Percentiles rank a stretch among this genome's conserved stretches.
phyloP scores from a whole-genome alignment of 345 rosid species.

The Pistacia integerrima region DNA sequence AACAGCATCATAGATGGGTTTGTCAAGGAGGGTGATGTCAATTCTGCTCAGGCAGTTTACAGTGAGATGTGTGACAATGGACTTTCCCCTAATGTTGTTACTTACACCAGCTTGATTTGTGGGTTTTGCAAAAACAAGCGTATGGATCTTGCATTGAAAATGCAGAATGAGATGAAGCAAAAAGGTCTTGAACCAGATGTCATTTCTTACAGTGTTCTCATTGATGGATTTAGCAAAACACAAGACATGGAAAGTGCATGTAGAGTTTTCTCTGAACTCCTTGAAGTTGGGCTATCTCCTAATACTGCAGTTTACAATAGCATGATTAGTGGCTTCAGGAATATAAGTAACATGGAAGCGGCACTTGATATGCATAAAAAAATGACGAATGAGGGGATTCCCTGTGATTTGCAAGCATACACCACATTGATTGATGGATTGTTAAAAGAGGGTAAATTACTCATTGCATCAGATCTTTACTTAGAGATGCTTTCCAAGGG shows the following conservation, averaged over 20 bases:
- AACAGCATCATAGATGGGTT: slow-evolving; percentile 69
- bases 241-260: slow-evolving; percentile 57
- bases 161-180: slow-evolving; percentile 56
- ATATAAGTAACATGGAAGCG: slow-evolving; percentile 61
- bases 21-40: slow-evolving; percentile 53
- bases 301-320: slow-evolving; percentile 52
- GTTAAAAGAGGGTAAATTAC: slow-evolving; percentile 57
- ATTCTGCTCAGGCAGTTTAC: slow-evolving; percentile 50
- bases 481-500: slow-evolving; percentile 64
- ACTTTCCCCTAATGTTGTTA: slow-evolving; percentile 58
- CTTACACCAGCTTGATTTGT: slow-evolving; percentile 66
- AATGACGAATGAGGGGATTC: slow-evolving; percentile 61
- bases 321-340: slow-evolving; percentile 70
- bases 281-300: slow-evolving; percentile 62
- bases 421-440: slow-evolving; percentile 76
- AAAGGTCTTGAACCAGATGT: slow-evolving; percentile 55
- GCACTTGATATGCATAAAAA: slow-evolving; percentile 58
- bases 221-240: slow-evolving; percentile 61
- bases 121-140: slow-evolving; percentile 58
- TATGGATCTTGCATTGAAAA: slow-evolving; percentile 51
- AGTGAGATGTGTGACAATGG: slow-evolving; percentile 61
- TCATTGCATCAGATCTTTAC: slow-evolving; percentile 61
- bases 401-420: slow-evolving; percentile 56
- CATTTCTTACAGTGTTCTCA: slow-evolving; percentile 55
- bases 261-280: slow-evolving; percentile 59